Conservation (phyloP, 2,329 filamentous ascomycete species). For the Colletotrichum acutatum region DNA sequence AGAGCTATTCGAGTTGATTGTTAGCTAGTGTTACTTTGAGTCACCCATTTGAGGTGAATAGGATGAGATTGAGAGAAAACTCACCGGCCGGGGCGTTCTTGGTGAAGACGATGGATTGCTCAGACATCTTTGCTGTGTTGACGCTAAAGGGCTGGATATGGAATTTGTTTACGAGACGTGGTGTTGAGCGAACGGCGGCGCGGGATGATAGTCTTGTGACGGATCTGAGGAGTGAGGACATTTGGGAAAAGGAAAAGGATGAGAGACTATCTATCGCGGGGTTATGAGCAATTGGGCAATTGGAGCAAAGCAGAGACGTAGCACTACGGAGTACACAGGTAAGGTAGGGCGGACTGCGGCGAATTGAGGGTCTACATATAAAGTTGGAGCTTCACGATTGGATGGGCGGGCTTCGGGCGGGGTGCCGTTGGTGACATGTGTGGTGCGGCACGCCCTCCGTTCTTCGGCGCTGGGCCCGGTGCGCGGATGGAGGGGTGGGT, state of each 20-base stretch:
- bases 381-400: background rate
- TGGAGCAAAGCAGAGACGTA: background rate
- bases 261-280: background rate
- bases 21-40: slow-evolving; percentile 2
- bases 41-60: no score
- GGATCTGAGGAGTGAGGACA: slow-evolving; percentile 35
- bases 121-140: slow-evolving; percentile 36
- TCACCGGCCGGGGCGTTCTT: slow-evolving; percentile 69
- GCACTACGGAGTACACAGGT: background rate
- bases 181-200: background rate
- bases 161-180: slow-evolving; percentile 5
- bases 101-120: slow-evolving; percentile 61
- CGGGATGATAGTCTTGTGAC: slow-evolving; percentile 33
- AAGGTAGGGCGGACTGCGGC: background rate
- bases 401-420: background rate
- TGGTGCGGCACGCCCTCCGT: slow-evolving; percentile 18
- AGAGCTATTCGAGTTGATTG: slow-evolving; percentile 55
- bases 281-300: background rate
- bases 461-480: slow-evolving; percentile 31
- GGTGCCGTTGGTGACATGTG: background rate
- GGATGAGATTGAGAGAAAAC: slow-evolving; percentile 41
- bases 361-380: slow-evolving; percentile 5
- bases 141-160: slow-evolving; percentile 18
- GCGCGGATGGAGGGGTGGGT: background rate
- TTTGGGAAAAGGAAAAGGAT: background rate